Percentiles rank a stretch among this genome's conserved stretches.
Evolutionary conservation across 2,329 filamentous ascomycete genomes (phyloP).

Genomic region (Arthroderma sp.): DNA sequence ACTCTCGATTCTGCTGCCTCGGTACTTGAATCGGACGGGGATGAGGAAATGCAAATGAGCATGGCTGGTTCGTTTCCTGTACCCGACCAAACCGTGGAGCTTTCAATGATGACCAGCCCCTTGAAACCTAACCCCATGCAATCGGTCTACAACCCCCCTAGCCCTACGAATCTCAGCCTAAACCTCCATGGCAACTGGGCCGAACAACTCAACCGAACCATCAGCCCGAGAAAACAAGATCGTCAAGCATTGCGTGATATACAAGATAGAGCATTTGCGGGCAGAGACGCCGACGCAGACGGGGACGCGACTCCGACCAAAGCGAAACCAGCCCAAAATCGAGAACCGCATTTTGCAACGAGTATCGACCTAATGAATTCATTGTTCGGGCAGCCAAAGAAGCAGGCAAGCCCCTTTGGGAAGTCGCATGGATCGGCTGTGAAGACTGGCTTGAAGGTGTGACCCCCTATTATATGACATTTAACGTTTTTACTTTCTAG

Average conservation of each 20-base stretch:
- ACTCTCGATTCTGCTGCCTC: slow-evolving; percentile 31
- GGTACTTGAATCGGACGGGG: slow-evolving; percentile 48
- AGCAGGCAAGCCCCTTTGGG: slow-evolving; percentile 41
- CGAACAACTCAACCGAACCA: slow-evolving; percentile 82
- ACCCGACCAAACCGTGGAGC: slow-evolving; percentile 66
- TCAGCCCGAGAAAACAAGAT: slow-evolving; percentile 87
- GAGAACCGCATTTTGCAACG: slow-evolving; percentile 55
- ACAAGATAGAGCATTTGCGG: slow-evolving; percentile 46
- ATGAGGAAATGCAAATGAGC: slow-evolving; percentile 55
- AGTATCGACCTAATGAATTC: slow-evolving; percentile 96
- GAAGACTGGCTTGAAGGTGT: slow-evolving; percentile 79
- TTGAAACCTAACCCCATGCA: slow-evolving; percentile 9
- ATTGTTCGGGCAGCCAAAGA: slow-evolving; percentile 58
- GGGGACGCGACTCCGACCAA: slow-evolving; percentile 18
- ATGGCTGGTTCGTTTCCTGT: slow-evolving; percentile 67
- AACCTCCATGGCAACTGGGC: slow-evolving; percentile 74
- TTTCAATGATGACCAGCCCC: slow-evolving; percentile 39
- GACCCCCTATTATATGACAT: slow-evolving; percentile 38
- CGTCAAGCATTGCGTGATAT: slow-evolving; percentile 56
- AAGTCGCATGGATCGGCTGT: slow-evolving; percentile 43
- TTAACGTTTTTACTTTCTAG: too few relatives aligned
- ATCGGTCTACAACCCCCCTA: slow-evolving; percentile 9
- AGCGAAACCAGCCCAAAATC: slow-evolving; percentile 15
- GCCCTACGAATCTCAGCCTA: slow-evolving; percentile 17
- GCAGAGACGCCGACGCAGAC: slow-evolving; percentile 24